Base-by-base conservation (phyloP, 1,284 basidiomycete genomes). In the Chalciporus sp. region DNA sequence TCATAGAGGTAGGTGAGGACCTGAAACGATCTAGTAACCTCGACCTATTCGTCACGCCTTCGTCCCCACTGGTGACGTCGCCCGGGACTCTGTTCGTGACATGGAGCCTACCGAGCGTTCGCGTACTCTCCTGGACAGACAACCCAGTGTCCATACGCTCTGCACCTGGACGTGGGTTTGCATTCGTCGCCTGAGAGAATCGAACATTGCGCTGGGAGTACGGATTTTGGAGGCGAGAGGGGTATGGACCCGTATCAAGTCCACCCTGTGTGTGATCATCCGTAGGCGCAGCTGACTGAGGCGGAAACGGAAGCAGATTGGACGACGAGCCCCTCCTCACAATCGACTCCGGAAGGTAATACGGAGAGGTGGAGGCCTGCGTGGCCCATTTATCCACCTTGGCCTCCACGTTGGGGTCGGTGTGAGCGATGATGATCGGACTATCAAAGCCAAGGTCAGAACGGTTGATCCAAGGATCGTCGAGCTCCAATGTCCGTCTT, bases 71-170 rank as follows among this genome's bases (percentile, higher is more conserved):
- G 3, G 68, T 68, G 42, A 75, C 53, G 45, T 79, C 77, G 8
- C 76, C 77, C 2, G 76, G 75, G 16, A 72, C 64, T 48, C 74
- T 68, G 61, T 79, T 78, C 26, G 73, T 63, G 41, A 79, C 71
- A 49, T 68, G 70, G 14, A 79, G 68, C 16, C 57, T 62, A 10
- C 76, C 75, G 14, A 75, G 65, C 19, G 53, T 75, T 66, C 52
- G 71, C 51, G 50, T 75, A 58, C 58, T 72, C 52, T 70, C 68
- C 49, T 68, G 70, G 5, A 69, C 69, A 0, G 62, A 66, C 20
- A 56, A 8, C 3, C 53, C 65, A 14, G 64, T 59, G 19, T 48
- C 52, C 10, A 57, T 26, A 20, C 61, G 67, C 14, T 39, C 48
- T 23, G 50, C 35, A 0, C 49, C 41, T 1, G 65, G 65, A 11